phyloP scores from a whole-genome alignment of 805 yeast genomes.

The Candida michaelii region DNA sequence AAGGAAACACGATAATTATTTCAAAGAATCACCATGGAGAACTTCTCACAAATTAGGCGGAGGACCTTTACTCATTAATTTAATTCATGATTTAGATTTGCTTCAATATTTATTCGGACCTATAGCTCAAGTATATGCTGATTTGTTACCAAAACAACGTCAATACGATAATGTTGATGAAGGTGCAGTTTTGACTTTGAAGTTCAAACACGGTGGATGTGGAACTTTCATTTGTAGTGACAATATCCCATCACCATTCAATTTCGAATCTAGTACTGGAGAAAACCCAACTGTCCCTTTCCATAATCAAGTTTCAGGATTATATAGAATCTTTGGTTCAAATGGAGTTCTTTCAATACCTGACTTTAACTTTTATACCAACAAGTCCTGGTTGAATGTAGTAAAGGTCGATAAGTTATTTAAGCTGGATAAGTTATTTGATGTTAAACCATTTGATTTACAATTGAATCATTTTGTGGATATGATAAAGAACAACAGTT shows the following conservation, averaged over 20 bases:
- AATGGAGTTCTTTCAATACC: conserved; percentile 39
- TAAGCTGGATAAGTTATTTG: neutral
- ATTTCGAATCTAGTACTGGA: conserved; percentile 40
- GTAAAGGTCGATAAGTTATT: conserved; percentile 7
- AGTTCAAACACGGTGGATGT: conserved; percentile 30
- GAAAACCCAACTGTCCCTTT: conserved; percentile 39
- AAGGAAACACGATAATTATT: conserved; percentile 35
- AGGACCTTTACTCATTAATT: conserved; percentile 37
- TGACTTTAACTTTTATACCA: conserved; percentile 29
- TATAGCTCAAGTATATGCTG: conserved; percentile 36
- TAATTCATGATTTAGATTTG: conserved; percentile 40
- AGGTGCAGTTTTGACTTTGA: conserved; percentile 35
- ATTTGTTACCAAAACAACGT: conserved; percentile 31
- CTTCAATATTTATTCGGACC: conserved; percentile 41
- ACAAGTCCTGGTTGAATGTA: conserved; percentile 20
- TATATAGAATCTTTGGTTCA: conserved; percentile 39
- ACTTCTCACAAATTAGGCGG: conserved; percentile 29
- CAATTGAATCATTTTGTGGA: conserved; percentile 41
- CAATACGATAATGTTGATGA: conserved; percentile 34
- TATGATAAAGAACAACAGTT: conserved; percentile 25
- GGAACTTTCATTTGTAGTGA: conserved; percentile 41
- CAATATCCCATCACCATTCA: conserved; percentile 37
- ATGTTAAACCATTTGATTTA: conserved; percentile 34
- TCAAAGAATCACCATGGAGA: conserved; percentile 34
- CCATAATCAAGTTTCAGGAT: conserved; percentile 28